phyloP scores from a whole-genome alignment of 1,284 basidiomycete species.

The Mixia osmundae region DNA sequence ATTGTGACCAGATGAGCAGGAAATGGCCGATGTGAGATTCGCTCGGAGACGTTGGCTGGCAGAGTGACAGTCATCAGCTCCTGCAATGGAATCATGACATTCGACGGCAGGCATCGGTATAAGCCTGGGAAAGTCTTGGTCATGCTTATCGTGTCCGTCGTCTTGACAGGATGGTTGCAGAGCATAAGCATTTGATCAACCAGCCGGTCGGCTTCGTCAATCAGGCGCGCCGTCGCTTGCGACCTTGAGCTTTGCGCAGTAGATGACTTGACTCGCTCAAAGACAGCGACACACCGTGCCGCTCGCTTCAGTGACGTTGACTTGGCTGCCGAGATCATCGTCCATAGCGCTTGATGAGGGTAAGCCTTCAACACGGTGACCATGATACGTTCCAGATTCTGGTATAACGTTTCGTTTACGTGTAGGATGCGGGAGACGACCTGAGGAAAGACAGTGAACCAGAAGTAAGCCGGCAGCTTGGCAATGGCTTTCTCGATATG shows the following conservation, averaged over 20 bases:
- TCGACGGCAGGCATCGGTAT: slow-evolving; percentile 34
- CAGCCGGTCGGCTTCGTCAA: neutral
- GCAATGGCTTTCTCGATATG: slow-evolving; percentile 40
- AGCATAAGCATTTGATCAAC: slow-evolving; percentile 20
- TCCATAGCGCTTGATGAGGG: slow-evolving; percentile 82
- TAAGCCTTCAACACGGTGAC: slow-evolving; percentile 49
- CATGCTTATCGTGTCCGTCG: slow-evolving; percentile 33
- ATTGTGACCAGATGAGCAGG: slow-evolving; percentile 54
- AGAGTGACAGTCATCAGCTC: slow-evolving; percentile 74
- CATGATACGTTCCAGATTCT: slow-evolving; percentile 45
- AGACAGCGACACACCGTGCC: slow-evolving; percentile 37
- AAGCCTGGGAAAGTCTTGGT: slow-evolving; percentile 40
- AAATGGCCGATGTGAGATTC: slow-evolving; percentile 58
- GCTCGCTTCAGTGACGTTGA: slow-evolving; percentile 47
- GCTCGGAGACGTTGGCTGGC: slow-evolving; percentile 43
- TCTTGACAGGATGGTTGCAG: slow-evolving; percentile 37
- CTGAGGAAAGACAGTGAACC: slow-evolving; percentile 91
- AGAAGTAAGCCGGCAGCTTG: slow-evolving; percentile 39
- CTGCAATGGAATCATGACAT: slow-evolving; percentile 71
- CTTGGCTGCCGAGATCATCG: slow-evolving; percentile 68
- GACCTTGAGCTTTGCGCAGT: neutral
- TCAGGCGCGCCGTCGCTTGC: neutral
- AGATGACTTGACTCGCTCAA: slow-evolving; percentile 33
- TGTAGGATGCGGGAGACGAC: slow-evolving; percentile 87
- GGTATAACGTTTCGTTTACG: slow-evolving; percentile 40